phyloP scores from a whole-genome alignment of 2,329 filamentous ascomycete genomes.

The Colletotrichum cuscutae region DNA sequence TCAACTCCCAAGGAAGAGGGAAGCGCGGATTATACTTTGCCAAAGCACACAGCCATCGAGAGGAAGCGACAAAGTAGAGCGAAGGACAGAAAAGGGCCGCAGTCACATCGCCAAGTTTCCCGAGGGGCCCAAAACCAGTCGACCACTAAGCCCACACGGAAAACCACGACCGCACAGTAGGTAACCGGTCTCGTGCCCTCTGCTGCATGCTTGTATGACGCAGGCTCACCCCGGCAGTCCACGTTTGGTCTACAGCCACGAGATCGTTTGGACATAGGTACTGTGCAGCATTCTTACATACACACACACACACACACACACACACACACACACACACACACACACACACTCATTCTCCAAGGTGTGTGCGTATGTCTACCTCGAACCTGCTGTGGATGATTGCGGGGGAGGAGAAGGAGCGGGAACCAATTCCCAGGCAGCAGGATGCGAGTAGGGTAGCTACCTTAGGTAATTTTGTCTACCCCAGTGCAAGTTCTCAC shows the following conservation, averaged over 20 bases:
- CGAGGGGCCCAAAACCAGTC: neutral
- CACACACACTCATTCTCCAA: neutral
- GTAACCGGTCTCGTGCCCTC: constrained; percentile 22
- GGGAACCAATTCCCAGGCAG: no score
- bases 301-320: neutral
- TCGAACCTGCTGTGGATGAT: neutral
- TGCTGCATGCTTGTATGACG: constrained; percentile 14
- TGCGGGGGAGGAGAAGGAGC: neutral
- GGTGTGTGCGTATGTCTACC: neutral
- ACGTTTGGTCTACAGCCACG: neutral
- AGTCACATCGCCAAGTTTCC: neutral
- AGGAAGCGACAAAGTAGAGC: neutral
- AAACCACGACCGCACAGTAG: neutral
- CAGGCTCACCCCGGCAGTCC: constrained; percentile 12
- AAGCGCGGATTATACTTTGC: no score
- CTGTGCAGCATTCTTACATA: neutral
- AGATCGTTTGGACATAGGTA: neutral
- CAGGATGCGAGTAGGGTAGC: neutral
- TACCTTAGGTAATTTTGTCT: neutral
- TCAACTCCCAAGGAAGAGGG: no score
- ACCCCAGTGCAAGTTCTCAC: neutral
- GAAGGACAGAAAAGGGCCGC: neutral
- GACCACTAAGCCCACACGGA: neutral
- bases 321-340: neutral
- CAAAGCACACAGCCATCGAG: no score